phyloP scores from a whole-genome alignment of 495 filamentous ascomycete genomes.

The Aspergillus panamensis region DNA sequence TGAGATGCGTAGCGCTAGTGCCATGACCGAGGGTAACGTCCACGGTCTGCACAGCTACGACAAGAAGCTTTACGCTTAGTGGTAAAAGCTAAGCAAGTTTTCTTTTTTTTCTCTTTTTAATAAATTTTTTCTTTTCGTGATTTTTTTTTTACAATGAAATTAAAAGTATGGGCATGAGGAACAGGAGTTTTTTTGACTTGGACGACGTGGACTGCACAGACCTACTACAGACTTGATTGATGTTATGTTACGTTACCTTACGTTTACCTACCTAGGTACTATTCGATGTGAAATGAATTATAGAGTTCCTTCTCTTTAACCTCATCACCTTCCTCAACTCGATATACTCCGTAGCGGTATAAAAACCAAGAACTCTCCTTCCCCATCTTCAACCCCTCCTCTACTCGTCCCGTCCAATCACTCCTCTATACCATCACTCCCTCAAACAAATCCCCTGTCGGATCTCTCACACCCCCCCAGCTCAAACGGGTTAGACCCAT shows the following conservation, averaged over 20 bases:
- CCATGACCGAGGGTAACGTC: constrained; percentile 91
- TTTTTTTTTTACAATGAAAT: constrained; percentile 31
- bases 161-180: constrained; percentile 36
- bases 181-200: constrained; percentile 27
- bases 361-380: neutral
- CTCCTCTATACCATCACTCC: constrained; percentile 34
- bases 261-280: too few species aligned
- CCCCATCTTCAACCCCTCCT: neutral
- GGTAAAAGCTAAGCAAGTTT: constrained; percentile 13
- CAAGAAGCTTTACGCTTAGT: constrained; percentile 95
- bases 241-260: neutral
- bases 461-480: constrained; percentile 41
- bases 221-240: constrained; percentile 6
- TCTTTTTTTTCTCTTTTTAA: constrained; percentile 10
- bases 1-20: constrained; percentile 89
- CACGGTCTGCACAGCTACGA: constrained; percentile 96
- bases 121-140: constrained; percentile 23
- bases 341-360: too few species aligned
- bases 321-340: too few species aligned
- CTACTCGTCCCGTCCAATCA: constrained; percentile 35
- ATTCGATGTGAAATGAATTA: constrained; percentile 11
- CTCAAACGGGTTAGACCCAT: constrained; percentile 36
- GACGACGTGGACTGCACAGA: constrained; percentile 14
- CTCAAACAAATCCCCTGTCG: constrained; percentile 48
- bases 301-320: neutral